A percentile compares a stretch with the other conserved stretches of the same genome.
phyloP scores from a whole-genome alignment of 1,139 yeast genomes.

The Protomyces lactucae-debilis region DNA sequence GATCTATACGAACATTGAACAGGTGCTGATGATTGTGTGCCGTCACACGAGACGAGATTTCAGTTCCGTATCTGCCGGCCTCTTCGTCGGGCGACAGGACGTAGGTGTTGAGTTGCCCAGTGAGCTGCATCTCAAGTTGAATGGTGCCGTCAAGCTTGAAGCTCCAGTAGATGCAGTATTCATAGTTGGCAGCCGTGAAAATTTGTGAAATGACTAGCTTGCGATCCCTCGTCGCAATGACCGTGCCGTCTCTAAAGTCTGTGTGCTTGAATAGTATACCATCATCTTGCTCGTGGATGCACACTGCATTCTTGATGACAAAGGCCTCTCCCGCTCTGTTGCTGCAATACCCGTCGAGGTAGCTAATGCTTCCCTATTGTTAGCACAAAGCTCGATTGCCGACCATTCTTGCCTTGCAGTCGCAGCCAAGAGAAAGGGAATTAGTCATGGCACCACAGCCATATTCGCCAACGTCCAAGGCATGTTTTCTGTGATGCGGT shows the following conservation, averaged over 20 bases:
- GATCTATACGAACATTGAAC: constrained; percentile 73
- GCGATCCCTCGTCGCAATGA: constrained; percentile 69
- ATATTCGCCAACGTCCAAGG: constrained; percentile 79
- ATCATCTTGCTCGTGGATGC: constrained; percentile 82
- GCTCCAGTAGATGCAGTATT: constrained; percentile 76
- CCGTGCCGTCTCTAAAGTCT: constrained; percentile 75
- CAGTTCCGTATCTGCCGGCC: constrained; percentile 71
- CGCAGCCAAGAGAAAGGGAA: constrained; percentile 72
- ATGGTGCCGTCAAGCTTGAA: constrained; percentile 80
- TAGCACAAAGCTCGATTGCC: neutral
- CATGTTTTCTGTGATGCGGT: constrained; percentile 81
- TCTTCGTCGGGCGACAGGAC: constrained; percentile 59
- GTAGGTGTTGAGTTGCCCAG: constrained; percentile 74
- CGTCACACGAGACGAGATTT: constrained; percentile 71
- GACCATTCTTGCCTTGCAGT: constrained; percentile 62
- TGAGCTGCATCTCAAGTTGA: constrained; percentile 68
- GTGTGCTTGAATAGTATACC: constrained; percentile 75
- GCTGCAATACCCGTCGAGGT: constrained; percentile 68
- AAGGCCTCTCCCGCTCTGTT: constrained; percentile 63
- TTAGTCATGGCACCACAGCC: constrained; percentile 85
- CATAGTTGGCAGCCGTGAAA: constrained; percentile 81
- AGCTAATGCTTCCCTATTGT: constrained; percentile 48
- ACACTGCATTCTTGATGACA: constrained; percentile 68
- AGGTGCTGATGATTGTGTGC: constrained; percentile 84
- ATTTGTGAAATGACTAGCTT: constrained; percentile 69